Evolutionary conservation across 2,329 filamentous ascomycete species (phyloP), one percentile per base, ranked within the genome.

Genomic region (Hansfordia pulvinata): DNA sequence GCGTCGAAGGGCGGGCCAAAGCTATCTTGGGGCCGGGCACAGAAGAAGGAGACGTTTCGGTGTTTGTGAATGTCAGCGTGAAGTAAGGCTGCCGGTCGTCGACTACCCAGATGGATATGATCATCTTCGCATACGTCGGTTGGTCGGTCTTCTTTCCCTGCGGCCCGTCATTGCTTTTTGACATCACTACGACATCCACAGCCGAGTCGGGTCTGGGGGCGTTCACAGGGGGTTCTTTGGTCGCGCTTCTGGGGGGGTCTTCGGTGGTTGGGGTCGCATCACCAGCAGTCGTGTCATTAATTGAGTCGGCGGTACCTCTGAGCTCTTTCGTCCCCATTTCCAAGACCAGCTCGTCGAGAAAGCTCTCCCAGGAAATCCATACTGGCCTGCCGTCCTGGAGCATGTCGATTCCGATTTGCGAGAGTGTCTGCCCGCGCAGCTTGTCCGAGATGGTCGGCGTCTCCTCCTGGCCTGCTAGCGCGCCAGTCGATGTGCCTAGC

Each of bases 1-100:
- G 42, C 10, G 54, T 43, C 18, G 46, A 54, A 3, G 52, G 44
- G 20, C 47, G 53, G 11, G 52, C 54, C 10, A 59, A 37, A 2
- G 52, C 42, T 30, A 55, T 61, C 25, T 47, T 55, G 10, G 39
- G 42, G 8, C 39, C 43, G 2, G 46, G 26, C 5, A 54, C 36
- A 1, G 46, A 41, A 0, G 54, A 42, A 2, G 47, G 29, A 0
- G 47, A 44, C 1, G 57, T 56, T 11, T 62, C 55, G 9, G 69
- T 64, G 33, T 64, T 73, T 8, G 78, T 85, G 33, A 86, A 85
- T 0, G 77, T 82, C 31, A 85, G 54, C 2, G 76, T 84, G 43
- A 74, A 85, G 48, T 76, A 84, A 8, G 64, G 69, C 37, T 75
- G 66, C 12, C 64, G 61, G 21, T 79, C 69, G 20, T 78, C 68